A percentile compares a stretch with the other conserved stretches of the same genome.
phyloP scores from a whole-genome alignment of 768 basidiomycete genomes.

The Mycena crocata region DNA sequence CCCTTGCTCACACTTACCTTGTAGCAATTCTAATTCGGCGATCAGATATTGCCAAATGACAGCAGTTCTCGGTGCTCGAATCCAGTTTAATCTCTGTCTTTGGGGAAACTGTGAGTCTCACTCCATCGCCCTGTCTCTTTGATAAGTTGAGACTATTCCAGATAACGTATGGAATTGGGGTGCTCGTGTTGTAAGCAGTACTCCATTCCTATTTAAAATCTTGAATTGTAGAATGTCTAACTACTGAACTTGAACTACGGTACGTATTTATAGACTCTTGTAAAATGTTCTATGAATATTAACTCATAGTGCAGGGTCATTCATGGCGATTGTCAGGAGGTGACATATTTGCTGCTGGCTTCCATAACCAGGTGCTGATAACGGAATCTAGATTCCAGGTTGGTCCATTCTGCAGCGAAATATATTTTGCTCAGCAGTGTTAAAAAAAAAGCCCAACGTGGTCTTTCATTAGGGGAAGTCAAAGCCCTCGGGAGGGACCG shows the following conservation, averaged over 20 bases:
- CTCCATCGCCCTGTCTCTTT: too few species aligned
- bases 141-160: neutral
- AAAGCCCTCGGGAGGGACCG: too few species aligned
- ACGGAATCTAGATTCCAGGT: slow-evolving; percentile 11
- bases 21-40: slow-evolving; percentile 67
- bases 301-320: slow-evolving; percentile 51
- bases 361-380: neutral
- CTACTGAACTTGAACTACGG: too few species aligned
- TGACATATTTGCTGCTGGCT: slow-evolving; percentile 13
- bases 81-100: slow-evolving; percentile 63
- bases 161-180: slow-evolving; percentile 71
- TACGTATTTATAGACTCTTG: too few species aligned
- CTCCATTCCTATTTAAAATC: neutral
- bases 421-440: neutral
- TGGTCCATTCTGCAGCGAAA: neutral
- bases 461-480: too few species aligned
- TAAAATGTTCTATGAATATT: too few species aligned
- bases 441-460: slow-evolving; percentile 52
- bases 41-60: slow-evolving; percentile 68
- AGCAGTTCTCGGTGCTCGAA: slow-evolving; percentile 58
- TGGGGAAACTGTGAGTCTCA: slow-evolving; percentile 55
- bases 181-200: slow-evolving; percentile 56
- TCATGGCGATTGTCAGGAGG: slow-evolving; percentile 67
- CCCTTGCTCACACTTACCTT: neutral
- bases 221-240: too few species aligned